A percentile compares a stretch with the other conserved stretches of the same genome.
These are phyloP conservation scores for Escallonia rubra DNA, from an alignment of 129 eudicot genomes.

Conservation along the genomic window DNA sequence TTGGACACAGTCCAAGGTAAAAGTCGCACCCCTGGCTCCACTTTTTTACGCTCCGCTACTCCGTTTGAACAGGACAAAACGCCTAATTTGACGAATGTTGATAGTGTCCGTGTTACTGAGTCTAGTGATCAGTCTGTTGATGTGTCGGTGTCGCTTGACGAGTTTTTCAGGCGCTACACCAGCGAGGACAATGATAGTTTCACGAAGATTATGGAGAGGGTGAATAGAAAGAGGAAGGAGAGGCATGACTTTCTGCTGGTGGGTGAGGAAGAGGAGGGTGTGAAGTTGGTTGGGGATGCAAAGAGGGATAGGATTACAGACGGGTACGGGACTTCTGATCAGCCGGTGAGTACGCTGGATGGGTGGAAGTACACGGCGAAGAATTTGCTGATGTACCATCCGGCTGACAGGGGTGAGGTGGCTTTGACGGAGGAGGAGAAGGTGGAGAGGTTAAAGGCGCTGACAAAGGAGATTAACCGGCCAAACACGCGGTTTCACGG, in stretches of 20 bases:
- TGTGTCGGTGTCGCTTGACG: conserved; percentile 48
- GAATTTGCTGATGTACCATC: conserved; percentile 94
- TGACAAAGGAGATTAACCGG: conserved; percentile 69
- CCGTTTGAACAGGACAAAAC: conserved; percentile 47
- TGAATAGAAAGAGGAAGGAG: conserved; percentile 66
- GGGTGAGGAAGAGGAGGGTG: conserved; percentile 43
- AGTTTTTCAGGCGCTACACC: conserved; percentile 75
- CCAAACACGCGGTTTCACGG: conserved; percentile 79
- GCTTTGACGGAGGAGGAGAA: conserved; percentile 69
- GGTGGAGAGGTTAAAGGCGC: conserved; percentile 52
- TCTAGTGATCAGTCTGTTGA: conserved; percentile 18
- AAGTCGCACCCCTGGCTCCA: conserved; percentile 65
- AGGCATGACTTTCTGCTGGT: conserved; percentile 63
- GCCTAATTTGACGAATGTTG: conserved; percentile 21
- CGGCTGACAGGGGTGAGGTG: conserved; percentile 78
- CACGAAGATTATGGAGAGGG: conserved; percentile 62
- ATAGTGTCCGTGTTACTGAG: conserved; percentile 6
- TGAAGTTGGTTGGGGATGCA: conserved; percentile 48
- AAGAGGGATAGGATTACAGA: conserved; percentile 68
- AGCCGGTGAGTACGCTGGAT: conserved; percentile 67
- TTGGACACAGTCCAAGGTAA: conserved; percentile 32
- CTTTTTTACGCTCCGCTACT: conserved; percentile 56
- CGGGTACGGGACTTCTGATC: conserved; percentile 90
- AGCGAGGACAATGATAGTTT: conserved; percentile 96
- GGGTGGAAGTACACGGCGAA: conserved; percentile 86